Conservation (phyloP, 225 moss, liverwort and hornwort species). For the Lunularia cruciata region DNA sequence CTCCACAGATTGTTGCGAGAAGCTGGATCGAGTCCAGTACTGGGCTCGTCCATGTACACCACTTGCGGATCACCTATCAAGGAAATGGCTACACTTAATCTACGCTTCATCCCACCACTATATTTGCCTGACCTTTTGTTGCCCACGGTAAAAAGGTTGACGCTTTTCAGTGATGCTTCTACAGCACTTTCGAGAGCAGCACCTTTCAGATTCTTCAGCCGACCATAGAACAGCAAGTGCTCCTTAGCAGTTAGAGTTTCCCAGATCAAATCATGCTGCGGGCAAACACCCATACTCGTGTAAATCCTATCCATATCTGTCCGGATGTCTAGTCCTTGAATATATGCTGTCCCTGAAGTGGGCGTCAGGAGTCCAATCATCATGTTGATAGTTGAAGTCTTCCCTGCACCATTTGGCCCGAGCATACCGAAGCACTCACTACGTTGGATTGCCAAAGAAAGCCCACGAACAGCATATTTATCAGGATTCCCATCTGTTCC, state of each 20-base stretch:
- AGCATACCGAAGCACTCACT: constrained; percentile 89
- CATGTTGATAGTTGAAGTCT: constrained; percentile 91
- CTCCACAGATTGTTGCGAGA: constrained; percentile 86
- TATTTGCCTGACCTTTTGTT: constrained; percentile 69
- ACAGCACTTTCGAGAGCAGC: constrained; percentile 61
- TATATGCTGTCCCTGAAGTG: constrained; percentile 85
- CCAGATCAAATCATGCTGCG: constrained; percentile 95
- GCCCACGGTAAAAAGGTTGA: constrained; percentile 83
- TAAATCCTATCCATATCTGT: constrained; percentile 75
- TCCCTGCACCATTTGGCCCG: constrained; percentile 94
- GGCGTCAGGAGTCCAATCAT: constrained; percentile 97
- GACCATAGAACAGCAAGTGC: constrained; percentile 87
- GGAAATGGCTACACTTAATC: constrained; percentile 90
- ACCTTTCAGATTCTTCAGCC: constrained; percentile 87
- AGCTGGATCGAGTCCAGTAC: constrained; percentile 91
- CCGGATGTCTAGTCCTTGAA: constrained; percentile 74
- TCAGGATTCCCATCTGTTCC: constrained; percentile 84
- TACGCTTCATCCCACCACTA: constrained; percentile 96
- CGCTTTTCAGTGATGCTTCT: constrained; percentile 66
- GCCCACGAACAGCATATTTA: constrained; percentile 73
- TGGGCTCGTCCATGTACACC: constrained; percentile 95
- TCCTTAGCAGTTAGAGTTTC: constrained; percentile 71
- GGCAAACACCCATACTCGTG: constrained; percentile 94
- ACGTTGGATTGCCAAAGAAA: constrained; percentile 73
- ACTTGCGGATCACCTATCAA: constrained; percentile 92